Evolutionary conservation across 2,329 filamentous ascomycete species (phyloP).

Genomic region (Pseudocercospora crystallina): DNA sequence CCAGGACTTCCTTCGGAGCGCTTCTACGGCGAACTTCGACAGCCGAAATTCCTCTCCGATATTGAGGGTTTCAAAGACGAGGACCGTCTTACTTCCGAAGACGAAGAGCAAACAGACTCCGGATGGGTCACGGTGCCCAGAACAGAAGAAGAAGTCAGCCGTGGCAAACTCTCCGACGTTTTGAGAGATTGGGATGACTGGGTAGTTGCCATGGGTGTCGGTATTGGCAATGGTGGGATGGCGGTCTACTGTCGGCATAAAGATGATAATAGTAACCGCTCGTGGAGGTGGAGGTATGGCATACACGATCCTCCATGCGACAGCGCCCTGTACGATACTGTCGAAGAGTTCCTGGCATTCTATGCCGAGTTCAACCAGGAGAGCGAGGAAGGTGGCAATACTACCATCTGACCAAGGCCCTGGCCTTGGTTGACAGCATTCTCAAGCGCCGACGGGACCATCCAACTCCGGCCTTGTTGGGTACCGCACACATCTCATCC

Average conservation of each 20-base stretch:
- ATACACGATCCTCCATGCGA: neutral
- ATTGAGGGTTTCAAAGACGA: neutral
- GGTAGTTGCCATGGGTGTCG: neutral
- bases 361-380: conserved; percentile 7
- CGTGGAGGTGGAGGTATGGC: conserved; percentile 6
- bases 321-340: conserved; percentile 1
- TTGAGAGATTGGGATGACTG: conserved; percentile 4
- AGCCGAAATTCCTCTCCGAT: conserved; percentile 5
- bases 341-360: conserved; percentile 3
- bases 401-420: neutral
- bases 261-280: neutral
- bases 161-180: conserved; percentile 2
- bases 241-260: conserved; percentile 2
- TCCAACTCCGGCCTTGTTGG: too few relatives aligned
- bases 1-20: neutral
- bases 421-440: too few relatives aligned
- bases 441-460: too few relatives aligned
- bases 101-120: neutral
- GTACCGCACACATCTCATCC: too few relatives aligned
- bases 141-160: conserved; percentile 1
- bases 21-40: conserved; percentile 1
- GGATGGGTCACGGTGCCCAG: conserved; percentile 5
- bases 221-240: conserved; percentile 3
- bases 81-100: neutral
- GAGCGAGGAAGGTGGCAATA: conserved; percentile 1